A percentile compares a stretch with the other conserved stretches of the same genome.
Conservation (phyloP, 169 alveolate genomes). For the Eimeria necatrix region DNA sequence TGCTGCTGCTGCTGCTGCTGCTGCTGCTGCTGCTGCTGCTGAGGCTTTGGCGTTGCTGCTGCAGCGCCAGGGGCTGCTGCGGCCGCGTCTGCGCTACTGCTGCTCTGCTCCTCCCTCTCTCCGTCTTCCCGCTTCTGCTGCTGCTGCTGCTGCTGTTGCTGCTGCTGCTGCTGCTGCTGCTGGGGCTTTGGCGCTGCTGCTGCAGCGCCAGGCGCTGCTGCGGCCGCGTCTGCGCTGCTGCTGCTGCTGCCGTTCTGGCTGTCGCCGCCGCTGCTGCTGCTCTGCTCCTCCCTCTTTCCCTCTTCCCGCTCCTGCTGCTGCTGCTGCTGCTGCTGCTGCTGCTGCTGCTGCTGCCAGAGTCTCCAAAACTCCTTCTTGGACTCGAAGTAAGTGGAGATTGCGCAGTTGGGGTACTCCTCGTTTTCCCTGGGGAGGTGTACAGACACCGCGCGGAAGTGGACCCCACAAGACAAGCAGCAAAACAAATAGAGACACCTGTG, state of each 20-base stretch:
- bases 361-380: slow-evolving; percentile 1
- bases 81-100: too few relatives aligned
- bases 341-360: slow-evolving; percentile 51
- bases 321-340: too few relatives aligned
- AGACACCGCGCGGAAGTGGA: slow-evolving; percentile 33
- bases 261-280: too few relatives aligned
- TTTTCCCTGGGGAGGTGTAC: slow-evolving; percentile 58
- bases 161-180: too few relatives aligned
- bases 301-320: too few relatives aligned
- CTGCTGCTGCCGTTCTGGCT: too few relatives aligned
- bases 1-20: slow-evolving; percentile 26
- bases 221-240: not conserved
- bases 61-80: too few relatives aligned
- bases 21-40: slow-evolving; percentile 1
- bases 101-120: not conserved
- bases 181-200: too few relatives aligned
- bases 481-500: slow-evolving; percentile 60
- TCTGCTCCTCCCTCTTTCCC: too few relatives aligned
- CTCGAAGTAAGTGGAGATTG: not conserved
- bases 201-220: not conserved
- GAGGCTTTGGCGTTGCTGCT: slow-evolving; percentile 21
- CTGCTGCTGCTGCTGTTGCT: too few relatives aligned
- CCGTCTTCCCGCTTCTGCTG: too few relatives aligned
- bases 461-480: slow-evolving; percentile 64
- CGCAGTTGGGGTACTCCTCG: slow-evolving; percentile 10